Base-by-base conservation (phyloP, 2,329 filamentous ascomycete species). In the Dothiorella sarmentorum region DNA sequence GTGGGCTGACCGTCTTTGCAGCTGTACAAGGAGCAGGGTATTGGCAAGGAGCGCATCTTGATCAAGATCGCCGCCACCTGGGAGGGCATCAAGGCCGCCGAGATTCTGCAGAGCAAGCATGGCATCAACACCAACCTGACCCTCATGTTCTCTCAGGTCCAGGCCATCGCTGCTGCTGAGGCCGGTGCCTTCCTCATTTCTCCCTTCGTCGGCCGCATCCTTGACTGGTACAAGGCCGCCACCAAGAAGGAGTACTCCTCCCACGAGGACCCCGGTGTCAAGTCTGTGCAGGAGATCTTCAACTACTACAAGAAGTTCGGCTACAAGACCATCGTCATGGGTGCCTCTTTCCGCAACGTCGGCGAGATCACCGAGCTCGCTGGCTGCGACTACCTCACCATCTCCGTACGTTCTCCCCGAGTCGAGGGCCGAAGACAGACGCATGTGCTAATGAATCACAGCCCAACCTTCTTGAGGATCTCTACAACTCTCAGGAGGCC, bases 291-390 rank as follows among this genome's bases (percentile, higher is more conserved):
- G 84, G 74, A 71, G 77, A 99, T 99, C 82, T 99, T 88, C 87
- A 94, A 99, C 86, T 99, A 99, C 90, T 99, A 99, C 89, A 99
- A 99, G 90, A 97, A 97, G 85, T 90, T 82, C 77, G 91, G 89
- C 77, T 97, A 99, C 88, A 96, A 96, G 71, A 99, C 94, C 77
- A 97, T 97, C 70, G 94, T 99, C 79, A 99, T 99, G 94, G 94
- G 94, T 73, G 94, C 94, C 68, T 97, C 92, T 38, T 99, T 99
- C 91, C 87, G 94, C 76, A 97, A 89, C 83, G 81, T 81, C 64
- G 94, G 94, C 72, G 94, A 99, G 83, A 96, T 99, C 78, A 97
- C 91, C 47, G 94, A 99, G 84, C 86, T 99, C 63, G 93, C 93
- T 74, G 94, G 94, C 73, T 97, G 92, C 76, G 94, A 99, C 79